phyloP scores from a whole-genome alignment of 2,329 filamentous ascomycete species.

The Chrysosporium queenslandicum region DNA sequence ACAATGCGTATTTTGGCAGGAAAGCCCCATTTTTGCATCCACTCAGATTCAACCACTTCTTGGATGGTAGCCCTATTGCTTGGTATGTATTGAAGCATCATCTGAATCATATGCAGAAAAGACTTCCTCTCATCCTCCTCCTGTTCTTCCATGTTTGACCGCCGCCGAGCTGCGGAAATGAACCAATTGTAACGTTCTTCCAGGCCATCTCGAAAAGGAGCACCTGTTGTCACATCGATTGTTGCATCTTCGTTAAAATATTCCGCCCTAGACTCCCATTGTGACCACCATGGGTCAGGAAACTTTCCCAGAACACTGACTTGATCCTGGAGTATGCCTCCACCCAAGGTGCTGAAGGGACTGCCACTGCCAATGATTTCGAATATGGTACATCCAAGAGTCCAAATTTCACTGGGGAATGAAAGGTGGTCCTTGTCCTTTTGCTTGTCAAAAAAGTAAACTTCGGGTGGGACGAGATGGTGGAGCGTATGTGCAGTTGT shows the following conservation, averaged over 20 bases:
- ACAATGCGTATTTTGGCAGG: slow-evolving; percentile 7
- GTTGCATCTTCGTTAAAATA: slow-evolving; percentile 17
- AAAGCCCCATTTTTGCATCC: slow-evolving; percentile 18
- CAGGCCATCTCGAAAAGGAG: slow-evolving; percentile 12
- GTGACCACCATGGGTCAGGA: slow-evolving; percentile 14
- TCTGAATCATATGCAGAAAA: slow-evolving; percentile 15
- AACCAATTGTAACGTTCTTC: slow-evolving; percentile 16
- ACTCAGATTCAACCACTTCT: slow-evolving; percentile 16
- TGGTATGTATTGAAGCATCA: slow-evolving; percentile 15
- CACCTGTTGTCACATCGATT: slow-evolving; percentile 13
- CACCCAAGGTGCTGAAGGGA: slow-evolving; percentile 14
- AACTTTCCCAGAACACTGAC: slow-evolving; percentile 13
- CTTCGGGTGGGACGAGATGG: slow-evolving; percentile 16
- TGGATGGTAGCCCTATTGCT: slow-evolving; percentile 15
- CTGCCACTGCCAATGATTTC: slow-evolving; percentile 13
- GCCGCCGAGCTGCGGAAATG: slow-evolving; percentile 9
- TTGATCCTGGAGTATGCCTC: slow-evolving; percentile 16
- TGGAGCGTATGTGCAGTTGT: slow-evolving; percentile 11
- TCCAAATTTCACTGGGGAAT: slow-evolving; percentile 17
- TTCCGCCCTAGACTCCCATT: slow-evolving; percentile 13
- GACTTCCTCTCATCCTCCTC: slow-evolving; percentile 14
- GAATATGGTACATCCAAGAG: slow-evolving; percentile 16
- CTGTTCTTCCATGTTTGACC: slow-evolving; percentile 14
- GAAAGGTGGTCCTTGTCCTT: slow-evolving; percentile 11
- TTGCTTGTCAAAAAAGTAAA: slow-evolving; percentile 12